These are phyloP conservation scores for Elsinoe arachidis DNA, from an alignment of 2,329 filamentous ascomycete species.

Conservation along the genomic window DNA sequence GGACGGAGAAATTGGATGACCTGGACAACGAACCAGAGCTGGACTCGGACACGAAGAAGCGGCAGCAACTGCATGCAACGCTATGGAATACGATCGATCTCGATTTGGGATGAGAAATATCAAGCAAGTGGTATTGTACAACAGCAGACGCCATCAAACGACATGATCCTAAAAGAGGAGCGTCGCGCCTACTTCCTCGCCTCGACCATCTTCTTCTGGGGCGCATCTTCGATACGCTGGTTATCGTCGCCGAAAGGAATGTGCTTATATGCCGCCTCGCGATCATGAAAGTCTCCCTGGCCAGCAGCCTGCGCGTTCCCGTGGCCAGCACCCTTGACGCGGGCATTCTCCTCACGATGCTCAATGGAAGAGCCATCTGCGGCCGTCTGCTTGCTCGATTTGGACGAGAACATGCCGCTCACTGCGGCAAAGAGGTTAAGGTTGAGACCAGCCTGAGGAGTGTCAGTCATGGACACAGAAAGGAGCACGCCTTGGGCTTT, in stretches of 20 bases:
- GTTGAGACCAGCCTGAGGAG: slow-evolving; percentile 28
- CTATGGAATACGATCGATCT: slow-evolving; percentile 17
- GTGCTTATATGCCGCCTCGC: slow-evolving; percentile 16
- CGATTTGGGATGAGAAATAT: slow-evolving; percentile 13
- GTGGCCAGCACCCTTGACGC: slow-evolving; percentile 22
- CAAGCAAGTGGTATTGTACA: not conserved
- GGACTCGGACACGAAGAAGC: not conserved
- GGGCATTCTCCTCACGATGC: slow-evolving; percentile 22
- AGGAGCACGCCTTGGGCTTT: no score
- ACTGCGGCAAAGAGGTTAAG: slow-evolving; percentile 31
- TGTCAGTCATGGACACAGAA: not conserved
- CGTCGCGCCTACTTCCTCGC: slow-evolving; percentile 11
- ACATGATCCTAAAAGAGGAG: not conserved
- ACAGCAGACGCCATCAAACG: not conserved
- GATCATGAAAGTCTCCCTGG: slow-evolving; percentile 14
- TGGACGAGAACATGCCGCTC: slow-evolving; percentile 27
- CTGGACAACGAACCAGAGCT: not conserved
- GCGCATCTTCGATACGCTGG: slow-evolving; percentile 20
- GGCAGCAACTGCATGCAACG: slow-evolving; percentile 11
- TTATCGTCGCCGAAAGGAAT: slow-evolving; percentile 6
- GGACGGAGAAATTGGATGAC: not conserved
- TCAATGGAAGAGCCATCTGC: slow-evolving; percentile 26
- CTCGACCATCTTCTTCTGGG: slow-evolving; percentile 21
- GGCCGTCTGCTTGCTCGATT: slow-evolving; percentile 24
- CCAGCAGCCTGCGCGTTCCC: slow-evolving; percentile 15